Evolutionary conservation across 1,284 basidiomycete genomes (phyloP).

Genomic region (Pholiota adiposa): DNA sequence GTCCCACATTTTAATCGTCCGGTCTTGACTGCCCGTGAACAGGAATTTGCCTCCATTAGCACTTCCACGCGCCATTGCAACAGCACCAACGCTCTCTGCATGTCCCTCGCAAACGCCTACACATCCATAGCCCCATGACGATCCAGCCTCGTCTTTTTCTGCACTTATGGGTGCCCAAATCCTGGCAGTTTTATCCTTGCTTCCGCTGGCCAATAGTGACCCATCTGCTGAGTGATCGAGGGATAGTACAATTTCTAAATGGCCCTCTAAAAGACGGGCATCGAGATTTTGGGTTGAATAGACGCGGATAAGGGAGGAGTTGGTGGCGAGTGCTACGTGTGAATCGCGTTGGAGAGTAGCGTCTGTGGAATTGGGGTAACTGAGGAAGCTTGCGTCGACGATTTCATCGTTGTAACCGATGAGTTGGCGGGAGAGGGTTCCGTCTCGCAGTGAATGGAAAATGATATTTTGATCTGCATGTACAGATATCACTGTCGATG

Average conservation of each 20-base stretch:
- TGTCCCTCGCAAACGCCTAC: slow-evolving; percentile 93
- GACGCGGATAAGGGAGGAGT: slow-evolving; percentile 90
- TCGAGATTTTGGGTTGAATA: slow-evolving; percentile 80
- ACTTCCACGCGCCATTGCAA: slow-evolving; percentile 67
- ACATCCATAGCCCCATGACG: slow-evolving; percentile 67
- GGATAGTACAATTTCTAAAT: slow-evolving; percentile 91
- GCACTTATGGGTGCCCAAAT: slow-evolving; percentile 74
- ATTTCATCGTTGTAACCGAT: slow-evolving; percentile 99
- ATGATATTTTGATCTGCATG: slow-evolving; percentile 98
- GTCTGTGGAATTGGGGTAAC: slow-evolving; percentile 41
- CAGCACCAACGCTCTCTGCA: slow-evolving; percentile 89
- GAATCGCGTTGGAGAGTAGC: slow-evolving; percentile 48
- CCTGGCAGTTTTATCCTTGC: slow-evolving; percentile 90
- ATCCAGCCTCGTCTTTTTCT: slow-evolving; percentile 23
- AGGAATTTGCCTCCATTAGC: slow-evolving; percentile 60
- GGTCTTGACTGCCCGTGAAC: slow-evolving; percentile 95
- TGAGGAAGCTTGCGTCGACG: slow-evolving; percentile 83
- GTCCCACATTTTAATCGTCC: slow-evolving; percentile 99
- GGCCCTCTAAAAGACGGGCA: slow-evolving; percentile 84
- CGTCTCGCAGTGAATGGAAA: slow-evolving; percentile 76
- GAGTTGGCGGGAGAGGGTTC: slow-evolving; percentile 78
- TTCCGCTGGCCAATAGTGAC: slow-evolving; percentile 83
- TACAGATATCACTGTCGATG: slow-evolving; percentile 79
- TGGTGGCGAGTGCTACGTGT: slow-evolving; percentile 92
- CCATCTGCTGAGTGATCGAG: slow-evolving; percentile 75